These are phyloP conservation scores for Passalora sequoiae DNA, from an alignment of 2,329 filamentous ascomycete genomes.

Conservation along the genomic window DNA sequence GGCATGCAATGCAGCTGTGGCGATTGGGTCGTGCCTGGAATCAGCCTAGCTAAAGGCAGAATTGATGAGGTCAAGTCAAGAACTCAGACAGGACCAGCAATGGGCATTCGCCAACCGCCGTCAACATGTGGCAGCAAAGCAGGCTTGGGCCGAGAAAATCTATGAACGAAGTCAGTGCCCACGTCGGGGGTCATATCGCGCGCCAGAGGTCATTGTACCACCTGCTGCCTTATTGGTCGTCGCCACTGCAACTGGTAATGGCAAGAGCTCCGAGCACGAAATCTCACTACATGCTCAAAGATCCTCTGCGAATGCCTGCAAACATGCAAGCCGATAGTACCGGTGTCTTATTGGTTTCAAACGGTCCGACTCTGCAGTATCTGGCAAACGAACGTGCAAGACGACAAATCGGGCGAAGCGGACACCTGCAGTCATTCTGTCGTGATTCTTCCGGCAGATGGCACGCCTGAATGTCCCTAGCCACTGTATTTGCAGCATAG, in stretches of 20 bases:
- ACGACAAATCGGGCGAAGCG: background rate
- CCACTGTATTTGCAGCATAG: too few species aligned
- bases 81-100: constrained; percentile 13
- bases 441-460: too few species aligned
- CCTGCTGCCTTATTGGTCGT: too few species aligned
- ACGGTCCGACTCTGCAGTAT: constrained; percentile 4
- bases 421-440: background rate
- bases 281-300: background rate
- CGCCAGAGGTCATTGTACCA: too few species aligned
- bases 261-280: background rate
- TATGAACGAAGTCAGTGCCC: constrained; percentile 13
- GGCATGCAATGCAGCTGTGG: constrained; percentile 89
- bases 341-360: too few species aligned
- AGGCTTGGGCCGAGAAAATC: constrained; percentile 13
- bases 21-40: constrained; percentile 84
- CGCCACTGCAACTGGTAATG: too few species aligned
- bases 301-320: constrained; percentile 1
- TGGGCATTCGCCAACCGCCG: constrained; percentile 35
- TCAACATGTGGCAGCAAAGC: constrained; percentile 14
- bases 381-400: background rate
- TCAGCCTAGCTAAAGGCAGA: constrained; percentile 74
- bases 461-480: too few species aligned
- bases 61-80: constrained; percentile 62
- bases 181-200: too few species aligned
- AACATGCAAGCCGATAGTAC: too few species aligned